These are phyloP conservation scores for Ascomycota sp. DNA, from an alignment of 2,329 filamentous ascomycete species.

Conservation along the genomic window DNA sequence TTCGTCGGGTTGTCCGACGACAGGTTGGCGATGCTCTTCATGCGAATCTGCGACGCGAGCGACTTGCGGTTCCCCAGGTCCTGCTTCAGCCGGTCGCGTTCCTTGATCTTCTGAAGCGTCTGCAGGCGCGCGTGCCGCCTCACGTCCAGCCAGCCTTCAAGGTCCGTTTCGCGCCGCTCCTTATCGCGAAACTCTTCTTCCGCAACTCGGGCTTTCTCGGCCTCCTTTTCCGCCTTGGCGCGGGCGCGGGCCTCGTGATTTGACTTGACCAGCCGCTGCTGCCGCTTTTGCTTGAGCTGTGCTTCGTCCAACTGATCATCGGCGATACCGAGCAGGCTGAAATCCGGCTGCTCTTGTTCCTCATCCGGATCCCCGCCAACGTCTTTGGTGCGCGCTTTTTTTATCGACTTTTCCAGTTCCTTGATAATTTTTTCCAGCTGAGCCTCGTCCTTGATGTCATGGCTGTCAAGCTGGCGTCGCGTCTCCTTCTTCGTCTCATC, in stretches of 20 bases:
- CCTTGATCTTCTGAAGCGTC: constrained; percentile 69
- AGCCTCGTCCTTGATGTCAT: constrained; percentile 80
- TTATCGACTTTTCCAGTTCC: constrained; percentile 78
- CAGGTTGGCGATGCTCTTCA: constrained; percentile 94
- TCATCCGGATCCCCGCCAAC: constrained; percentile 65
- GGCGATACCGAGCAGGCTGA: constrained; percentile 70
- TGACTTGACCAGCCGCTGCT: constrained; percentile 81
- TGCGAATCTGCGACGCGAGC: constrained; percentile 84
- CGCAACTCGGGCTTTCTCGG: constrained; percentile 64
- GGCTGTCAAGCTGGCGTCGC: constrained; percentile 65
- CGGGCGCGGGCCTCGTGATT: constrained; percentile 82
- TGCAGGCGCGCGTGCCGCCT: constrained; percentile 52
- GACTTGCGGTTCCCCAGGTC: constrained; percentile 95
- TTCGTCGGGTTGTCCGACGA: constrained; percentile 73
- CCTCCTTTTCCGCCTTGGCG: constrained; percentile 92
- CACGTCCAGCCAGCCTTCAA: constrained; percentile 73
- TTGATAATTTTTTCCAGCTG: constrained; percentile 69
- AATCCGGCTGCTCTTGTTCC: constrained; percentile 64
- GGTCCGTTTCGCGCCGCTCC: constrained; percentile 64
- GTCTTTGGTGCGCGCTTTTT: constrained; percentile 81
- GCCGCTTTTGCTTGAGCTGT: constrained; percentile 74
- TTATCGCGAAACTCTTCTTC: constrained; percentile 71
- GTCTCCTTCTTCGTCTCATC: constrained; percentile 81
- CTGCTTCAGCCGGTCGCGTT: constrained; percentile 78
- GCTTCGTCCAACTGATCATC: constrained; percentile 90